Evolutionary conservation across 2,329 filamentous ascomycete genomes (phyloP).

Genomic region (Lithohypha guttulata): DNA sequence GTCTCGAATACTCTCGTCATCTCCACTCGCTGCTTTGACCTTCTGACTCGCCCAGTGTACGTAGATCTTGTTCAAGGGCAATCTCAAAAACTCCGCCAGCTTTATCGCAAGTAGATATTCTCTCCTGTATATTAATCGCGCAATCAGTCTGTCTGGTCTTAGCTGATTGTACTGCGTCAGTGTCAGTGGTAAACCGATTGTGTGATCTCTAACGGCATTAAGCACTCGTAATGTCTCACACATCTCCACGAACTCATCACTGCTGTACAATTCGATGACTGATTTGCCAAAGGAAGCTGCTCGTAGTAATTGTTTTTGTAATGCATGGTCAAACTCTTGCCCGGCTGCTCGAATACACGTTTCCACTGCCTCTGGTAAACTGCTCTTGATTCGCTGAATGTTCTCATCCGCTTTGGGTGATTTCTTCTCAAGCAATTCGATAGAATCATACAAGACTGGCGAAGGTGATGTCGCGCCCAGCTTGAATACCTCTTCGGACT

Average conservation of each 20-base stretch:
- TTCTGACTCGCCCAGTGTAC: conserved; percentile 96
- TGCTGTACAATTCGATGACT: conserved; percentile 92
- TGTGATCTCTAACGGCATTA: conserved; percentile 84
- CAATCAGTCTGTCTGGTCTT: conserved; percentile 78
- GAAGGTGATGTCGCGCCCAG: conserved; percentile 79
- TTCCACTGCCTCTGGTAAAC: conserved; percentile 84
- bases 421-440: conserved; percentile 80
- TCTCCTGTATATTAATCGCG: conserved; percentile 73
- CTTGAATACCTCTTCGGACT: conserved; percentile 80
- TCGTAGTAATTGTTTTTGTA: conserved; percentile 93
- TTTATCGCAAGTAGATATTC: conserved; percentile 86
- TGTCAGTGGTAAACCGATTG: conserved; percentile 78
- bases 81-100: conserved; percentile 73
- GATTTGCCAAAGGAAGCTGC: conserved; percentile 97
- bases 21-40: conserved; percentile 70
- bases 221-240: conserved; percentile 86
- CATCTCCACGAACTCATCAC: conserved; percentile 98
- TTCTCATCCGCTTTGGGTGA: conserved; percentile 97
- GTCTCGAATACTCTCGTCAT: conserved; percentile 78
- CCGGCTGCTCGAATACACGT: conserved; percentile 87
- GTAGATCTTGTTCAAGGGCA: conserved; percentile 82
- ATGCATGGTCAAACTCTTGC: conserved; percentile 77
- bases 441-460: conserved; percentile 85
- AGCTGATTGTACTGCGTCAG: conserved; percentile 90
- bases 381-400: conserved; percentile 82